phyloP scores from a whole-genome alignment of 1,284 basidiomycete species.

The Heterobasidion parviporum region DNA sequence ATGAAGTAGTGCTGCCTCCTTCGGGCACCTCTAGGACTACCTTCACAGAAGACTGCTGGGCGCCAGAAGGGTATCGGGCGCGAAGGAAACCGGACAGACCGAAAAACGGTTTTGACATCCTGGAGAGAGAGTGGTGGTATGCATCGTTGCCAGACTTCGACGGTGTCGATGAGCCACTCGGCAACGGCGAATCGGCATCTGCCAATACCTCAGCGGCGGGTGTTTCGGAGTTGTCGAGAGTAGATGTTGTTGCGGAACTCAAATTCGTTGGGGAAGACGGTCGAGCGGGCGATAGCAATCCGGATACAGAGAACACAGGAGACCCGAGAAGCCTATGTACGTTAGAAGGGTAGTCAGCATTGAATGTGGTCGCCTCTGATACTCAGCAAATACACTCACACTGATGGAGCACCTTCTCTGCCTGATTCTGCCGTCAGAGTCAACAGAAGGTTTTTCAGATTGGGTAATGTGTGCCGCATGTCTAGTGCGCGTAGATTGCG shows the following conservation, averaged over 20 bases:
- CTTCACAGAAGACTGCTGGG: conserved; percentile 18
- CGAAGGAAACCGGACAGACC: conserved; percentile 59
- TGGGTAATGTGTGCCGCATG: conserved; percentile 92
- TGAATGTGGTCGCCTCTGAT: neutral
- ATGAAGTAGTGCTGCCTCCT: neutral
- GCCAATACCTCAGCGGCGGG: conserved; percentile 1
- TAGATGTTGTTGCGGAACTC: neutral
- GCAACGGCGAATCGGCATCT: conserved; percentile 26
- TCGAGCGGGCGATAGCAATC: conserved; percentile 7
- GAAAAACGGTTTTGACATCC: conserved; percentile 38
- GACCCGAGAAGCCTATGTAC: conserved; percentile 18
- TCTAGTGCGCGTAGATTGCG: conserved; percentile 83
- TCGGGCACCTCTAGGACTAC: conserved; percentile 14
- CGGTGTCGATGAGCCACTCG: conserved; percentile 49
- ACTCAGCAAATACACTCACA: conserved; percentile 28
- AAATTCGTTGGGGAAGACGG: conserved; percentile 2
- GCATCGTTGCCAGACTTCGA: conserved; percentile 23
- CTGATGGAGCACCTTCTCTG: conserved; percentile 40
- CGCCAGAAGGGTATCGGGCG: conserved; percentile 42
- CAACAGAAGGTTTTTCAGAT: conserved; percentile 88
- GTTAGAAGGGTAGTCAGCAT: neutral
- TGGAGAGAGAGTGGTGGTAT: conserved; percentile 19
- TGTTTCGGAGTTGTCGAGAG: conserved; percentile 3
- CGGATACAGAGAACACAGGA: conserved; percentile 16
- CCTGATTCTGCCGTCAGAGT: conserved; percentile 54